Base-by-base conservation (phyloP, 768 basidiomycete genomes). In the Chalciporus sphaerocephalus region DNA sequence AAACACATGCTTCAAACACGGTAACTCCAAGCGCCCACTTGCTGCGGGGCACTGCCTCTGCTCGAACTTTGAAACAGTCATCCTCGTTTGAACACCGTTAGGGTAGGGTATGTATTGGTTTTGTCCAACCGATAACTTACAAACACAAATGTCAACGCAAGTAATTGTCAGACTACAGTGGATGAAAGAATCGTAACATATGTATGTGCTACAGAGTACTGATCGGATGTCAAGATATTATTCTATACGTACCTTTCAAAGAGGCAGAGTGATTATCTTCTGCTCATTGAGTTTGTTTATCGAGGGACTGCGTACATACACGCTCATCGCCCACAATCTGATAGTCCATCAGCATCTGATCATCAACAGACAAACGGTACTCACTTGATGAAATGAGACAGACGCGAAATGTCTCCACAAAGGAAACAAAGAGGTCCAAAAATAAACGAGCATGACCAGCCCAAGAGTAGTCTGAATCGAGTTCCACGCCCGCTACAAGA, bases 391-490 rank as follows among this genome's bases (percentile, higher is more conserved):
- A 32, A 32, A 12, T 17, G 40, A 30, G 13, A 5, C 28, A 7
- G 6, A 9, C 27, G 18, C 13, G 21, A 25, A 23, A 44, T 18
- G 30, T 37, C 51, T 55, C 57, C 46, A 47, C 57, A 28, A 58
- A 53, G 46, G 48, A 55, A 44, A 44, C 30, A 15, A 21, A 12
- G 23, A 1, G n/a, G 18, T 38, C 46, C 48, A 54, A 57, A 58
- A 53, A 10, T 13, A 20, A 32, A 28, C 33, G 41, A 53, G 44
- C 48, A 50, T 18, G 48, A 58, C 60, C 60, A 62, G 58, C 13
- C 50, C 55, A 18, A 62, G 58, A 63, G 40, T 52, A 64, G 58
- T 66, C 62, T 64, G 62, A 64, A 61, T 61, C 58, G 61, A 55
- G 64, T 64, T 64, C 41, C 58, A 53, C 64, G 21, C 50, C 18